Evolutionary conservation across 352 stramenopile species (phyloP), one percentile per base, ranked within the genome.

Genomic region (Globisporangium spinosum): DNA sequence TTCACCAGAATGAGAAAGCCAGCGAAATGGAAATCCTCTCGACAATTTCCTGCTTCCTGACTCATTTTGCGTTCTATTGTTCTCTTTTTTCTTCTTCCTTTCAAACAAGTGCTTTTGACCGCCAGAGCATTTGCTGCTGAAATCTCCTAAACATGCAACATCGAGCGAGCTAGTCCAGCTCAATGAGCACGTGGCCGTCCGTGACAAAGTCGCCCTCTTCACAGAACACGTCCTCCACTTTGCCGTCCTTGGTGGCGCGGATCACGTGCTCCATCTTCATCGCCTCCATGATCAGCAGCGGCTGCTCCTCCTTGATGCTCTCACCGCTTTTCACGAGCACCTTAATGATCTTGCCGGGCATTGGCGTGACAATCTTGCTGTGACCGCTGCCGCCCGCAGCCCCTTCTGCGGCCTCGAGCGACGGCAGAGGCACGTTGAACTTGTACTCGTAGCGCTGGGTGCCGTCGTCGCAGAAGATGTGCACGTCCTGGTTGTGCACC

Each of bases 191-290:
- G 32, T 90, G 71, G 22, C 83, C 85, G 65, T 93, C 87, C 59
- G 75, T 81, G 60, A 95, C 85, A 70, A 91, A 91, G 70, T 91
- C 84, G 40, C 83, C 83, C 47, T 82, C 82, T 29, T 88, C 79
- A 51, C 81, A 89, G 53, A 86, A 88, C n/a, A 95, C 54, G 51
- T 91, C 71, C 25, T 79, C 75, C n/a, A 95, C 83, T 51, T 77
- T 83, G 65, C 82, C 87, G 68, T 91, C 79, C 60, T 82, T 87
- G 43, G 83, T 85, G 9, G 87, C 83, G 35, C 86, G 83, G 55
- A 95, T 90, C 58, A 87, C 76, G 72, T 93, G 83, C 70, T 99
- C 93, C 97, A 99, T 99, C 83, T 99, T 99, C 96, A 99, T 99
- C 29, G 96, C 95, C 76, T 98, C 96, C 82, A 98, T 95, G 65